Evolutionary conservation across 768 basidiomycete genomes (phyloP), one percentile per base, ranked within the genome.

Genomic region (Zangia roseola): DNA sequence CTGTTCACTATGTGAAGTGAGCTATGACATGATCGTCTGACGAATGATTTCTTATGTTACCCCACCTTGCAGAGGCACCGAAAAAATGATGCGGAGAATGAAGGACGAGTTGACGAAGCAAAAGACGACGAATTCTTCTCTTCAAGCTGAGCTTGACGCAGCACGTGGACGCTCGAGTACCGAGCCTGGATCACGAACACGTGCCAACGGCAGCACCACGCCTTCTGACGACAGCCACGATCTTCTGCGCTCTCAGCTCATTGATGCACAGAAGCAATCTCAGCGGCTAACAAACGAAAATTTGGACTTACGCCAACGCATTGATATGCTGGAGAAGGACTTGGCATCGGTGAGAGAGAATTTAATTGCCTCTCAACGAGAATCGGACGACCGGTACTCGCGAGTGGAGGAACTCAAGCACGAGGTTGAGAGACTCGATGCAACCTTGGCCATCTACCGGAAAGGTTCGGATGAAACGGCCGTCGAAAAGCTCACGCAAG

Each of bases 61-160:
- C 47, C 35, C 49, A 54, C 55, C 28, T 53, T 50, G 26, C 63
- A 93, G 91, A 79, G 92, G 92, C 38, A 97, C 94, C 2, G 97
- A 98, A 70, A 97, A 94, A 72, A 93, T 98, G 84, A 88, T 97
- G 76, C 84, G 93, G 57, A 83, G 88, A 58, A 91, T 97, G 86
- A 91, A 93, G 69, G 95, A 94, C 48, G 97, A 98, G 63, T 72
- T 97, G 49, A 88, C 81, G 56, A 94, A 89, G 71, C 91, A 95
- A 70, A 97, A 97, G 72, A 76, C 76, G 40, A 69, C 84, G 38
- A 94, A 93, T 62, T 74, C 83, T 37, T 74, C 78, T 48, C 81
- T 98, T 23, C 92, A 97, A 64, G 69, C 79, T n/a, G 91, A 97
- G 58, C 75, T 95, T 19, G 92, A 95, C 49, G 68, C 75, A 2